Evolutionary conservation across 306 rosid genomes (phyloP).

Genomic region (Cicer bijugum): DNA sequence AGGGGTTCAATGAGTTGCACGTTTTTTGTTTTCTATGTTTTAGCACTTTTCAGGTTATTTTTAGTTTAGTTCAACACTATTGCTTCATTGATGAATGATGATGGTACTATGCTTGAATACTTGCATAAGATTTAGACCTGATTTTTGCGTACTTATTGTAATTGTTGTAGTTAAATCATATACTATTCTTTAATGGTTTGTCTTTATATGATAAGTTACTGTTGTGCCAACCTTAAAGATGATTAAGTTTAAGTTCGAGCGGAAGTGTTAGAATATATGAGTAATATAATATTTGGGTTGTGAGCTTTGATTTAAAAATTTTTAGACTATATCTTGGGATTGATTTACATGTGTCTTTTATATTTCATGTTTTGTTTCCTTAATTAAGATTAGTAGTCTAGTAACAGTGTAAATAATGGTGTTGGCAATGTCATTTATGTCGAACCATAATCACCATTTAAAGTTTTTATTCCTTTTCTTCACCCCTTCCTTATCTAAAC

Average conservation of each 20-base stretch:
- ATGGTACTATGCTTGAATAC: conserved; percentile 18
- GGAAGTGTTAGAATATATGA: no score
- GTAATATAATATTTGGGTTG: no score
- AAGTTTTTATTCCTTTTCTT: background rate
- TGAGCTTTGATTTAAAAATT: background rate
- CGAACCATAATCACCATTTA: background rate
- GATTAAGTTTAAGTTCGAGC: no score
- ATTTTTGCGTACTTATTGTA: conserved; percentile 14
- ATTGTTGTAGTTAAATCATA: background rate
- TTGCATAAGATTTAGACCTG: background rate
- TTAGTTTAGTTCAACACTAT: conserved; percentile 9
- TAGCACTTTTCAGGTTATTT: conserved; percentile 9
- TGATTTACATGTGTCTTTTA: background rate
- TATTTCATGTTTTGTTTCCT: background rate
- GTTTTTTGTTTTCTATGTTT: background rate
- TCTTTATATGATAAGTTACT: background rate
- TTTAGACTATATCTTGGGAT: background rate
- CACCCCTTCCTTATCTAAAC: background rate
- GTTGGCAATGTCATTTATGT: background rate
- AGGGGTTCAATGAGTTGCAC: background rate
- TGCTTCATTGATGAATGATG: conserved; percentile 7
- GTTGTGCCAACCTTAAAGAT: no score
- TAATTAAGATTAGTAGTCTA: background rate
- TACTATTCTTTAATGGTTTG: background rate
- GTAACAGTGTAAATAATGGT: background rate